A percentile compares a stretch with the other conserved stretches of the same genome.
Evolutionary conservation across 2,329 filamentous ascomycete genomes (phyloP).

Genomic region (Colletotrichum sp.): DNA sequence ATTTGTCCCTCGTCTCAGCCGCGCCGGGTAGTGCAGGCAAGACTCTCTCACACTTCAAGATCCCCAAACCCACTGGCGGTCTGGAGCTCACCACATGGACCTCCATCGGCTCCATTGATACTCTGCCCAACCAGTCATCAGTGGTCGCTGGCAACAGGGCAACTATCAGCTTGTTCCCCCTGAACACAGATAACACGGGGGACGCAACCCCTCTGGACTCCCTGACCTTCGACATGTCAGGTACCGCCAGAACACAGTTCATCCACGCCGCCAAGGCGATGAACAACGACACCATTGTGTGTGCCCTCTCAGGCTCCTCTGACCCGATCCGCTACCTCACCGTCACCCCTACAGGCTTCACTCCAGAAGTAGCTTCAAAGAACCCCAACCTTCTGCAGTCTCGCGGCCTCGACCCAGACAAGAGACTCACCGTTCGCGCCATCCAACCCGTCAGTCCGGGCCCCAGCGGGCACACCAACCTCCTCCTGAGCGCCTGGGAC

Average conservation of each 20-base stretch:
- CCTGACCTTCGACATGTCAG: neutral
- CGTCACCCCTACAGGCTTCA: conserved; percentile 50
- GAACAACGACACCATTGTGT: conserved; percentile 46
- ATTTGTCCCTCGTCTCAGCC: conserved; percentile 49
- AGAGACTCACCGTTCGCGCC: conserved; percentile 48
- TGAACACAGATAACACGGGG: neutral
- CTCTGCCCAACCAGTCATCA: conserved; percentile 5
- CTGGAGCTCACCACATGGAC: conserved; percentile 32
- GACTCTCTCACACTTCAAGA: conserved; percentile 27
- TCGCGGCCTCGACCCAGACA: conserved; percentile 31
- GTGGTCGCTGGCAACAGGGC: conserved; percentile 20
- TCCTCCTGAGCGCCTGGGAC: conserved; percentile 58
- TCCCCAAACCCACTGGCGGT: conserved; percentile 32
- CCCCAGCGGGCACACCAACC: conserved; percentile 35
- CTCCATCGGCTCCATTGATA: conserved; percentile 21
- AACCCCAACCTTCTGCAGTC: conserved; percentile 29
- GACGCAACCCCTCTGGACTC: neutral
- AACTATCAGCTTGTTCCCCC: conserved; percentile 19
- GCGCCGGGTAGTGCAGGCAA: conserved; percentile 33
- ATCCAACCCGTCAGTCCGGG: conserved; percentile 47
- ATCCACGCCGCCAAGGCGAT: conserved; percentile 50
- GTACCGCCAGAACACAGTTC: conserved; percentile 24
- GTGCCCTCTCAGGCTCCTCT: conserved; percentile 46
- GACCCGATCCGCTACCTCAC: conserved; percentile 52
- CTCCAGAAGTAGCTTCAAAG: conserved; percentile 38